These are phyloP conservation scores for Saccharomycopsis hybrid DNA, from an alignment of 1,139 yeast species.

Conservation along the genomic window DNA sequence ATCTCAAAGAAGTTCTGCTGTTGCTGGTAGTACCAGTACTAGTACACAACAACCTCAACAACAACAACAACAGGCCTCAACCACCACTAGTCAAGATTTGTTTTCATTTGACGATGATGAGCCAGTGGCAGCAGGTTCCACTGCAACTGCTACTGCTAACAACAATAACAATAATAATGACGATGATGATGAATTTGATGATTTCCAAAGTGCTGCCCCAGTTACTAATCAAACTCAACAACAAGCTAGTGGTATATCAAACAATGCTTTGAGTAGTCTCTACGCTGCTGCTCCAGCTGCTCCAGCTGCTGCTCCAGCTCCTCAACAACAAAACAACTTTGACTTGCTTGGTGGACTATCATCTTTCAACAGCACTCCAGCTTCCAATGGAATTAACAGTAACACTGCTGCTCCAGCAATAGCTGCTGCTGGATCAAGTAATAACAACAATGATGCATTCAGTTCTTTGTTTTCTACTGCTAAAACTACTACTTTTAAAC, in stretches of 20 bases:
- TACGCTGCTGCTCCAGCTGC: conserved; percentile 24
- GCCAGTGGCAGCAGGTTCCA: conserved; percentile 20
- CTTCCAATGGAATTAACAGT: conserved; percentile 7
- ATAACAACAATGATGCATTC: conserved; percentile 57
- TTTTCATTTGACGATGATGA: conserved; percentile 42
- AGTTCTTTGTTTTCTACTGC: conserved; percentile 76
- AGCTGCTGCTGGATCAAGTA: conserved; percentile 23
- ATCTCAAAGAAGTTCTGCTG: conserved; percentile 8
- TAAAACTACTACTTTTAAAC: conserved; percentile 36
- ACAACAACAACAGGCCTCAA: conserved; percentile 30
- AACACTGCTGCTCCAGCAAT: conserved; percentile 20
- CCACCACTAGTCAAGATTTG: conserved; percentile 34
- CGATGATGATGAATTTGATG: conserved; percentile 89
- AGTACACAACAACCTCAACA: conserved; percentile 28
- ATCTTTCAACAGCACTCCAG: conserved; percentile 20
- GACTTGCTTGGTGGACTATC: conserved; percentile 19
- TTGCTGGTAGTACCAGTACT: conserved; percentile 19
- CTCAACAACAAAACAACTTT: conserved; percentile 15
- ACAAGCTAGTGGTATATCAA: not conserved
- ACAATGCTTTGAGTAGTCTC: conserved; percentile 24
- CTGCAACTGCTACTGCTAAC: conserved; percentile 25
- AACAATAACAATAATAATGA: conserved; percentile 35
- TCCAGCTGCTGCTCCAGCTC: conserved; percentile 23
- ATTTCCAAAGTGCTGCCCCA: conserved; percentile 77
- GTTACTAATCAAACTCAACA: conserved; percentile 21